Base-by-base conservation (phyloP, 495 filamentous ascomycete species). In the Neurospora africana region DNA sequence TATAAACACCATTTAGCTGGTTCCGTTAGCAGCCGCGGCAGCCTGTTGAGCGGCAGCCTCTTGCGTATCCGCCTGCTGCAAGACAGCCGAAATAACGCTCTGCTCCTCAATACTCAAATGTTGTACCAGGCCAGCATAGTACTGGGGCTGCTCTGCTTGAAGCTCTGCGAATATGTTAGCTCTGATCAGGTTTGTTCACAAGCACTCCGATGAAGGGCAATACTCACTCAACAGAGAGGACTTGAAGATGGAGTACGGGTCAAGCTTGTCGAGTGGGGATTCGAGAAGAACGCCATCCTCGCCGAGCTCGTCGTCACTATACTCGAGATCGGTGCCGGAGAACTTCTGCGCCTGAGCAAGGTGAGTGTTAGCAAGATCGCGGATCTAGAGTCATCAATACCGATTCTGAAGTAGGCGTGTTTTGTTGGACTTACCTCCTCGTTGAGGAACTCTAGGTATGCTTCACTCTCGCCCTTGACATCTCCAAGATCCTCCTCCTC, bases 371-470 rank as follows among this genome's bases (percentile, higher is more conserved):
- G 79, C 73, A 76, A 76, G 72, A 13, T 75, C 72, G n/a, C 69
- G 58, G 35, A 71, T 70, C 73, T 74, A 70, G 41, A 35, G 68
- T 27, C 27, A 33, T 40, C 37, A 69, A 69, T 72, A 76, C 69
- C 74, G 68, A 76, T 41, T 70, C 58, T 38, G 67, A 39, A 17
- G 13, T 65, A 17, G 19, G 27, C 19, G 10, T 53, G 38, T 17
- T 70, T 27, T 36, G 21, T 53, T 58, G 65, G 43, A 41, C 81
- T 83, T 77, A 91, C 91, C 84, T 97, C 95, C 78, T 95, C 91
- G 75, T 94, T 95, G 68, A 99, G 81, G 84, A 99, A 99, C 69
- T 98, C 95, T 40, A 99, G 87, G 78, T 99, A 99, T 3, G 95
- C 93, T 23, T 91, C 90, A 77, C 92, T 93, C 82, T 99, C 95